A percentile compares a stretch with the other conserved stretches of the same genome.
Evolutionary conservation across 495 filamentous ascomycete genomes (phyloP).

Genomic region (Daldinia caldariorum): DNA sequence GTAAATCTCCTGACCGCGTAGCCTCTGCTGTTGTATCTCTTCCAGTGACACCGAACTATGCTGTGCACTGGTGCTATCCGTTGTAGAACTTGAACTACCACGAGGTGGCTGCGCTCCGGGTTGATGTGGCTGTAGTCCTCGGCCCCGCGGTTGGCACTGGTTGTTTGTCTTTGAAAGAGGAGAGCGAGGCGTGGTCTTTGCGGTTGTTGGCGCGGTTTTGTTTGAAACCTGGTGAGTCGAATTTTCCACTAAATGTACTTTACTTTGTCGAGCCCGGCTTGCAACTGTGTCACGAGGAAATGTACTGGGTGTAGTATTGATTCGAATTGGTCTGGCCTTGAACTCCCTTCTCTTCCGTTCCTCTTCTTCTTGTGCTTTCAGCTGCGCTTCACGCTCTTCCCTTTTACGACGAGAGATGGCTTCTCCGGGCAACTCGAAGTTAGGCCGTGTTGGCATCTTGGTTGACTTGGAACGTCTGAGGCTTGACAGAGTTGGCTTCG

Average conservation of each 20-base stretch:
- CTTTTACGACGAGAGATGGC: slow-evolving; percentile 74
- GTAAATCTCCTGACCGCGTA: slow-evolving; percentile 70
- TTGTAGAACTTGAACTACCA: slow-evolving; percentile 51
- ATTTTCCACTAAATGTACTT: slow-evolving; percentile 47
- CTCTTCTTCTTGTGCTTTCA: slow-evolving; percentile 68
- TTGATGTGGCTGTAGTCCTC: slow-evolving; percentile 33
- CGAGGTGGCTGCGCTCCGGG: slow-evolving; percentile 43
- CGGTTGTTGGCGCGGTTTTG: slow-evolving; percentile 16
- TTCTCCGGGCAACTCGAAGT: slow-evolving; percentile 78
- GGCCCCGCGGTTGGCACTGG: slow-evolving; percentile 39
- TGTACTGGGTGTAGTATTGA: slow-evolving; percentile 50
- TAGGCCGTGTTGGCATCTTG: slow-evolving; percentile 68
- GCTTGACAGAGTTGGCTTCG: slow-evolving; percentile 50
- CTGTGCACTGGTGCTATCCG: slow-evolving; percentile 52
- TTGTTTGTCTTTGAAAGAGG: slow-evolving; percentile 41
- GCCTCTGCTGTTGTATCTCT: slow-evolving; percentile 61
- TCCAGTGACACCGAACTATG: slow-evolving; percentile 59
- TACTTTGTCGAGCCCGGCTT: slow-evolving; percentile 66
- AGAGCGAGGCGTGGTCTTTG: slow-evolving; percentile 24
- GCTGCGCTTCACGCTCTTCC: slow-evolving; percentile 71
- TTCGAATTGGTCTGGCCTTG: slow-evolving; percentile 70
- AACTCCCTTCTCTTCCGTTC: slow-evolving; percentile 66
- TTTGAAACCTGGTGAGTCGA: slow-evolving; percentile 26
- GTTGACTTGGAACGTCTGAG: slow-evolving; percentile 61
- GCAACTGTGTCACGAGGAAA: slow-evolving; percentile 64